A percentile compares a stretch with the other conserved stretches of the same genome.
phyloP scores from a whole-genome alignment of 1,284 basidiomycete species.

The Marasmius fiardii region DNA sequence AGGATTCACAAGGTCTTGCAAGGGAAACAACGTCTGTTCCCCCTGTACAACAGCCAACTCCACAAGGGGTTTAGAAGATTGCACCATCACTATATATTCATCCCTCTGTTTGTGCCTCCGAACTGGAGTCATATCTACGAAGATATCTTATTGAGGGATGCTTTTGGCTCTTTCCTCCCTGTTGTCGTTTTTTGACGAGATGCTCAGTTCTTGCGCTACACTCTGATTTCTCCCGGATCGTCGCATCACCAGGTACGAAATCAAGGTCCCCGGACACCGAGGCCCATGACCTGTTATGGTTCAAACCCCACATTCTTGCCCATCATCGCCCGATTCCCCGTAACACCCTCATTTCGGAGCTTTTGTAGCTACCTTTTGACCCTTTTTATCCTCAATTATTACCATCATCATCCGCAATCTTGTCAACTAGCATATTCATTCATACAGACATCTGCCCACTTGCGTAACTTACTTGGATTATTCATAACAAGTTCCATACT shows the following conservation, averaged over 20 bases:
- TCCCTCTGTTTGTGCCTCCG: not conserved
- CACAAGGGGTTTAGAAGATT: constrained; percentile 40
- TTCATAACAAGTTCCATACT: not conserved
- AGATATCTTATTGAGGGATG: not conserved
- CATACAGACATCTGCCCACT: not conserved
- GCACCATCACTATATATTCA: constrained; percentile 2
- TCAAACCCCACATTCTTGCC: not conserved
- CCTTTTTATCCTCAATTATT: not conserved
- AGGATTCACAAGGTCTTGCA: constrained; percentile 46
- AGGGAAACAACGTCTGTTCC: constrained; percentile 29
- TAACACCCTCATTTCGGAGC: too few species aligned
- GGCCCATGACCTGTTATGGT: not conserved
- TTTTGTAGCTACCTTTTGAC: not conserved
- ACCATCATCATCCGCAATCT: not conserved
- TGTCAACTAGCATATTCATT: not conserved
- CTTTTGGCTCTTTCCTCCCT: not conserved
- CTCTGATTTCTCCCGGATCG: too few species aligned
- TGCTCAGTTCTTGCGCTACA: too few species aligned
- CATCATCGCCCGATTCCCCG: too few species aligned
- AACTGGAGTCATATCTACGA: not conserved
- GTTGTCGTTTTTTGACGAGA: too few species aligned
- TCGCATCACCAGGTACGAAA: too few species aligned
- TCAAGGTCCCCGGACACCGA: not conserved
- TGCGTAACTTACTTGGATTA: not conserved
- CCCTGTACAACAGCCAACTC: constrained; percentile 48